phyloP scores from a whole-genome alignment of 2,329 filamentous ascomycete genomes.

The Cladophialophora immunda region DNA sequence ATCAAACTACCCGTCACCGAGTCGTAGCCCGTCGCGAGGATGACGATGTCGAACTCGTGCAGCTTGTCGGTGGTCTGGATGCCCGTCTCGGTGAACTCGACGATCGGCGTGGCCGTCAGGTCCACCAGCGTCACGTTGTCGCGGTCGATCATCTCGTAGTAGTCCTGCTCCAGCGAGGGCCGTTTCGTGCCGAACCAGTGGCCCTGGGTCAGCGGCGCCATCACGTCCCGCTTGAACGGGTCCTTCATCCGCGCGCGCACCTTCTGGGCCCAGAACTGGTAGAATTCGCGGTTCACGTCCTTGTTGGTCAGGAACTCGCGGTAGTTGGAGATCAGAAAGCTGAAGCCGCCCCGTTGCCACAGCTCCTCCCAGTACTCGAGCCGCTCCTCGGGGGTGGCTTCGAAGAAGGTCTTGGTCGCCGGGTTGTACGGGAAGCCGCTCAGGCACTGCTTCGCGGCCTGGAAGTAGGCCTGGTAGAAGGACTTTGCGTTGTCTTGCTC shows the following conservation, averaged over 20 bases:
- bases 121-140: constrained; percentile 58
- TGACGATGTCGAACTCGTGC: constrained; percentile 48
- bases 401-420: constrained; percentile 50
- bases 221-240: constrained; percentile 58
- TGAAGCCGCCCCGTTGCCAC: constrained; percentile 63
- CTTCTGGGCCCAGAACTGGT: constrained; percentile 65
- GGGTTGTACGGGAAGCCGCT: constrained; percentile 69
- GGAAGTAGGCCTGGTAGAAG: constrained; percentile 59
- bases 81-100: constrained; percentile 49
- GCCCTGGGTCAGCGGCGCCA: constrained; percentile 62
- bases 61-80: constrained; percentile 48
- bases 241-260: constrained; percentile 61
- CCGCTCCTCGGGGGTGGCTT: constrained; percentile 38
- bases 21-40: constrained; percentile 56
- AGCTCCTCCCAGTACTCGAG: constrained; percentile 57
- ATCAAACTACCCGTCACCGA: constrained; percentile 52
- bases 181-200: constrained; percentile 65
- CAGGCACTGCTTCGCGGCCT: constrained; percentile 66
- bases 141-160: constrained; percentile 59
- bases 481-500: constrained; percentile 62
- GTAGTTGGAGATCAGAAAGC: constrained; percentile 60
- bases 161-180: constrained; percentile 57
- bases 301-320: constrained; percentile 57
- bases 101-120: constrained; percentile 53
- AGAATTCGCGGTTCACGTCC: constrained; percentile 60